Base-by-base conservation (phyloP, 441 rosid genomes). In the Capsella rubella region DNA sequence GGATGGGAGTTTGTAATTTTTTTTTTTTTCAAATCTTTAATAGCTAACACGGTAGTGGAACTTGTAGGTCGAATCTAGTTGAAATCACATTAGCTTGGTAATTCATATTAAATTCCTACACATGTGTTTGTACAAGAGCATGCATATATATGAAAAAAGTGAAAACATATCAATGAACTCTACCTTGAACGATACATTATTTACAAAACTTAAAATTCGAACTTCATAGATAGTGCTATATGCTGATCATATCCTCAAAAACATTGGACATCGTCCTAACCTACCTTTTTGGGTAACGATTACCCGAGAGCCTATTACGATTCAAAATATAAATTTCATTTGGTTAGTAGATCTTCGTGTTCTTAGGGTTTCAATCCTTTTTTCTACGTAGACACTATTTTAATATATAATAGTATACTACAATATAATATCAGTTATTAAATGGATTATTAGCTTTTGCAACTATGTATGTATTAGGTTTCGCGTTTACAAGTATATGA, bases 61-160 rank as follows among this genome's bases (percentile, higher is more conserved):
- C 58, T 50, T 15, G 25, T 15, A 60, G 60, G 67, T 61, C 53
- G 32, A 16, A 42, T 42, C 76, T 40, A 40, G 64, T 21, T 60
- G 10, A 60, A 12, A 13, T 3, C 6, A 60, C 4, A 25, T 40
- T 13, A 39, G 12, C 12, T 39, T 21, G 18, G 6, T 59, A 21
- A 18, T 21, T 60, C 18, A 60, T 3, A 25, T 7, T 60, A 18
- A 39, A 59, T 59, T 37, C 18, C 18, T 62, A 51, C 4, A 14
- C 25, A 21, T 21, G 25, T 21, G 25, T 1, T 21, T 21, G 25
- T 21, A 21, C 39, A 51, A 51, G 45, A 39, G 32, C 28, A 71
- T 29, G 52, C 16, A 71, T 28, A 61, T 61, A 60, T 13, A 37
- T 6, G 32, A 3, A 61, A 53, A 40, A 67, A 27, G 11, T 31